Conservation (phyloP, 2,329 filamentous ascomycete species). For the Colletotrichum brevisporum region DNA sequence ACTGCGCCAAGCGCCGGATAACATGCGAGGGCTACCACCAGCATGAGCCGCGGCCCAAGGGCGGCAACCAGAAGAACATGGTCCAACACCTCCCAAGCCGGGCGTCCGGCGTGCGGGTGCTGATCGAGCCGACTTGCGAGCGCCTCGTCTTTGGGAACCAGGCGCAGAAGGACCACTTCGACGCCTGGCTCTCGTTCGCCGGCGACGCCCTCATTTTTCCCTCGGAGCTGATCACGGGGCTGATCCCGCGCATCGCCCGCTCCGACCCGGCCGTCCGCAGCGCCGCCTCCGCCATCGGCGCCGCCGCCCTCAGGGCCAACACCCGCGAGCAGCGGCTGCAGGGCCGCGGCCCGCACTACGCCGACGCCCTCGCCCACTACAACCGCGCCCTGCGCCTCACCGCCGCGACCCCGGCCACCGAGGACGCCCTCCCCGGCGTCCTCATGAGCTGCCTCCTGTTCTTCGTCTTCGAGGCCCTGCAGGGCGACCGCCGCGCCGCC, state of each 20-base stretch:
- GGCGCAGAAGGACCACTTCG: slow-evolving; percentile 33
- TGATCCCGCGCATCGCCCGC: slow-evolving; percentile 42
- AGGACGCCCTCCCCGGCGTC: slow-evolving; percentile 5
- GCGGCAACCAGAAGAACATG: not conserved
- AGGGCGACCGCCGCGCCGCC: slow-evolving; percentile 56
- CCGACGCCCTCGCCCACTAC: slow-evolving; percentile 28
- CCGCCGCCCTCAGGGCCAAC: slow-evolving; percentile 36
- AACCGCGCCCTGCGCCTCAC: slow-evolving; percentile 27
- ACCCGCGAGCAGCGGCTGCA: slow-evolving; percentile 26
- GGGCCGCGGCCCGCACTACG: slow-evolving; percentile 12
- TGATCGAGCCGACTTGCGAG: slow-evolving; percentile 31
- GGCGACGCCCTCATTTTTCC: slow-evolving; percentile 27
- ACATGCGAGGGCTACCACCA: slow-evolving; percentile 33
- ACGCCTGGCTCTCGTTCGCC: slow-evolving; percentile 29
- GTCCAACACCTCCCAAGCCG: not conserved
- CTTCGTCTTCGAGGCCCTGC: slow-evolving; percentile 57
- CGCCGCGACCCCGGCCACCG: slow-evolving; percentile 4
- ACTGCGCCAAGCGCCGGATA: slow-evolving; percentile 26
- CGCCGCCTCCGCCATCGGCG: slow-evolving; percentile 58
- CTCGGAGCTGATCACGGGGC: slow-evolving; percentile 27
- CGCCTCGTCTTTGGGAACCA: slow-evolving; percentile 30
- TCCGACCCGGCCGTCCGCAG: slow-evolving; percentile 49
- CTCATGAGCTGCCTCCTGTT: slow-evolving; percentile 57
- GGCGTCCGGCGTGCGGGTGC: slow-evolving; percentile 7
- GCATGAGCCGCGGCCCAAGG: slow-evolving; percentile 1